phyloP scores from a whole-genome alignment of 192 early-diverging fungal species.

The Coemansia sp. region DNA sequence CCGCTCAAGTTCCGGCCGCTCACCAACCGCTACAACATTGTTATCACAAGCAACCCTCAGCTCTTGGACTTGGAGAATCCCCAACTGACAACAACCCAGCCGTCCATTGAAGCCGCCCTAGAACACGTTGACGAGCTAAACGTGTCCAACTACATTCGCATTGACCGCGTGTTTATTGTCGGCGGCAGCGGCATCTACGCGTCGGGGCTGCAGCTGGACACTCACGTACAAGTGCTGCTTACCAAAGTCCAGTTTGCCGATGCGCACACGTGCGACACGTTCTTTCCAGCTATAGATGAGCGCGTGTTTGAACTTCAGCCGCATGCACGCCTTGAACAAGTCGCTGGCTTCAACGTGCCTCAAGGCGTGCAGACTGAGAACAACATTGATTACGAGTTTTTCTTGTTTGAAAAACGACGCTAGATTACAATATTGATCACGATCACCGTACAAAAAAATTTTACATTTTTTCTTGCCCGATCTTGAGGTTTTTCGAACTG shows the following conservation, averaged over 20 bases:
- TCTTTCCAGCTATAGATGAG: slow-evolving; percentile 66
- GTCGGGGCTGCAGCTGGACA: slow-evolving; percentile 60
- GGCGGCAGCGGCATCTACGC: slow-evolving; percentile 79
- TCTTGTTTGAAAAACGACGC: slow-evolving; percentile 44
- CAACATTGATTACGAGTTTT: slow-evolving; percentile 64
- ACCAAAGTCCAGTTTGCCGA: slow-evolving; percentile 63
- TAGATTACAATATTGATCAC: neutral
- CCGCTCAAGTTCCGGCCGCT: slow-evolving; percentile 81
- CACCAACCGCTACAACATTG: slow-evolving; percentile 76
- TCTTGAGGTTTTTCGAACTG: neutral
- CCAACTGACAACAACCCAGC: slow-evolving; percentile 17
- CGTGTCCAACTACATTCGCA: slow-evolving; percentile 2
- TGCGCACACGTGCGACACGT: slow-evolving; percentile 71
- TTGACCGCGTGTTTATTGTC: slow-evolving; percentile 70
- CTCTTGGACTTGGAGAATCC: slow-evolving; percentile 43
- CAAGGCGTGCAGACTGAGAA: slow-evolving; percentile 54
- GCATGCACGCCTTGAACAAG: slow-evolving; percentile 56
- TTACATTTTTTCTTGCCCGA: neutral
- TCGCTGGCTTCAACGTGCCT: slow-evolving; percentile 45
- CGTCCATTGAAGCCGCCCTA: slow-evolving; percentile 42
- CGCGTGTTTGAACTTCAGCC: slow-evolving; percentile 40
- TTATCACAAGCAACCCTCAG: slow-evolving; percentile 68
- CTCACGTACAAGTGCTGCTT: slow-evolving; percentile 62
- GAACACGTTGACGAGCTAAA: slow-evolving; percentile 49
- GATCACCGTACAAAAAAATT: slow-evolving; percentile 4